Conservation (phyloP, 805 yeast species). For the Wickerhamiella azymoides region DNA sequence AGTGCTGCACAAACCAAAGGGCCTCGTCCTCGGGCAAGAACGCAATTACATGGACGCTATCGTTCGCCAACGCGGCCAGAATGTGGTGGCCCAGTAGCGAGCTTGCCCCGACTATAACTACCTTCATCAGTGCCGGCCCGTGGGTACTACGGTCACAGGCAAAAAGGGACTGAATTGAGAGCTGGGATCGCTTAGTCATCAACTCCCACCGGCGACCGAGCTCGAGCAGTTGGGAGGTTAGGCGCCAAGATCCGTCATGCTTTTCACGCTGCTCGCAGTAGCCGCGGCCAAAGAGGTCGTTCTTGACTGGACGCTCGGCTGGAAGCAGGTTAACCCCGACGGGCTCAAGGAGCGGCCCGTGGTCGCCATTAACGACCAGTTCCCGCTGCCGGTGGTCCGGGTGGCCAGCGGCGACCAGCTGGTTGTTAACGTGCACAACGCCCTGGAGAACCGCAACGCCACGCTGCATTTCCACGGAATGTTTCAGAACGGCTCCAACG, state of each 20-base stretch:
- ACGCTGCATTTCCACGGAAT: conserved; percentile 89
- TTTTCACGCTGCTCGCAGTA: neutral
- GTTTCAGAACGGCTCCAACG: conserved; percentile 59
- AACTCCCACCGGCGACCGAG: too few relatives aligned
- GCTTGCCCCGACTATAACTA: conserved; percentile 1
- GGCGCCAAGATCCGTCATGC: too few relatives aligned
- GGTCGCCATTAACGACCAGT: conserved; percentile 50
- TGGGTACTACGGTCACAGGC: too few relatives aligned
- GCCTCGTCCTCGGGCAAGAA: conserved; percentile 5
- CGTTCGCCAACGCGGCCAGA: neutral
- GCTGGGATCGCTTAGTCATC: too few relatives aligned
- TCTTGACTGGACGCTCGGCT: conserved; percentile 26
- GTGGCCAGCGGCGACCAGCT: conserved; percentile 73
- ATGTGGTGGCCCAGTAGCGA: conserved; percentile 3
- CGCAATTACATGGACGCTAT: neutral
- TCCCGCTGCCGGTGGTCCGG: conserved; percentile 77
- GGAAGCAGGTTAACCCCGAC: conserved; percentile 38
- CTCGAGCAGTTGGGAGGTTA: too few relatives aligned
- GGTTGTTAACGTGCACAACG: conserved; percentile 59
- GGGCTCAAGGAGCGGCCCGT: conserved; percentile 37
- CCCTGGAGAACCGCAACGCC: conserved; percentile 50
- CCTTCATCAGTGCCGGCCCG: too few relatives aligned
- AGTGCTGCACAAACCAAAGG: neutral
- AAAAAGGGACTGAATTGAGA: too few relatives aligned
- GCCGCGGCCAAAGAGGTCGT: neutral